Base-by-base conservation (phyloP, 257 asterid species). In the Ocimum tenuiflorum region DNA sequence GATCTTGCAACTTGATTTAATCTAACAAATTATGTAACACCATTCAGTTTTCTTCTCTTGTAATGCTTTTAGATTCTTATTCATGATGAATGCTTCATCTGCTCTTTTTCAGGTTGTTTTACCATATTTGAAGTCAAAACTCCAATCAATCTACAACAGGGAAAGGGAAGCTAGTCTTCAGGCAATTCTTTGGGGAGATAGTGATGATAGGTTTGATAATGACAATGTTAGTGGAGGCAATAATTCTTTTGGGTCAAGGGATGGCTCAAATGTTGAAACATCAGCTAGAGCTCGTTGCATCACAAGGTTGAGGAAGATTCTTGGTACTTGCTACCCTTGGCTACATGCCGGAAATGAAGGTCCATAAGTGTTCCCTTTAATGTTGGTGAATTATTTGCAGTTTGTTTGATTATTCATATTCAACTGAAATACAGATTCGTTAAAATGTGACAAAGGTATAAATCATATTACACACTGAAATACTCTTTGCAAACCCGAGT, bases 311-410 rank as follows among this genome's bases (percentile, higher is more conserved):
- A 72, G 60, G 66, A 90, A 94, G 79, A 71, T 86, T 57, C 60
- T 88, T 63, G 86, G 86, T 80, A 84, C 75, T 72, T 90, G 87
- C 78, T 94, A 90, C 78, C 97, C 99, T 39, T 94, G 96, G 97
- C 66, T 94, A 53, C 99, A 94, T 80, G 97, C 99, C 58, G 99
- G 97, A 75, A 88, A 77, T 70, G 99, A 94, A 89, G 99, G 97
- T 89, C 56, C 65, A 10, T 63, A 33, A 27, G 58, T 36, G 63
- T 54, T 7, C 50, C 51, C 17, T 59, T 15, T 33, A 27, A 38
- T 36, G 36, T 36, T 63, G 54, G 27, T 73, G 31, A 57, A 22
- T 15, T 22, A 29, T 49, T 57, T 29, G 51, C 27, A 46, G 19
- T 69, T 46, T 47, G n/a, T 41, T 53, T 73, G 15, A 49, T 24